phyloP scores from a whole-genome alignment of 768 basidiomycete genomes.

The Lactarius vividus region DNA sequence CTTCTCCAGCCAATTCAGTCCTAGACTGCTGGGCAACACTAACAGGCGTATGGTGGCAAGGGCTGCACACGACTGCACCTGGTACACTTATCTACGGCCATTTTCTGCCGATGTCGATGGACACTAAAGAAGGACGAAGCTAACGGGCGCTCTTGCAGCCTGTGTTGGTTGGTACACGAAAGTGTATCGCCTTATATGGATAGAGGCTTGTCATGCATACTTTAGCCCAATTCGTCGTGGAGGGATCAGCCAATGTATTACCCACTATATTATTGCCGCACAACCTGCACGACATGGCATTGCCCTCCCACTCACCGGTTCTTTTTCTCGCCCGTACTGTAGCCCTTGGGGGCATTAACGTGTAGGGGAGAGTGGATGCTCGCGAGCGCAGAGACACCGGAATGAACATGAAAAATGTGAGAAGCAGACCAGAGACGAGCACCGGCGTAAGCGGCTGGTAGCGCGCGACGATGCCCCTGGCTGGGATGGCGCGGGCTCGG shows the following conservation, averaged over 20 bases:
- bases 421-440: conserved; percentile 61
- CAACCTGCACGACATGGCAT: conserved; percentile 8
- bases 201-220: conserved; percentile 5
- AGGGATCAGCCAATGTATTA: conserved; percentile 22
- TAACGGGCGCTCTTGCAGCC: no score
- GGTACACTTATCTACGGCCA: no score
- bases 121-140: no score
- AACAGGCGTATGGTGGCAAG: no score
- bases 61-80: no score
- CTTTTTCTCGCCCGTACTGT: conserved; percentile 71
- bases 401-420: conserved; percentile 63
- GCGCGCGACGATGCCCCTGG: conserved; percentile 62
- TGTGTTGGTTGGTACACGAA: no score
- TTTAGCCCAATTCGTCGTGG: conserved; percentile 20
- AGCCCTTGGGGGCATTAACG: conserved; percentile 63
- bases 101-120: no score
- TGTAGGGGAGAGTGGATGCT: conserved; percentile 71
- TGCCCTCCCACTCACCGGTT: conserved; percentile 48
- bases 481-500: conserved; percentile 32
- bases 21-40: no score
- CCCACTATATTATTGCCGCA: conserved; percentile 21
- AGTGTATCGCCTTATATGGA: no score
- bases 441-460: conserved; percentile 79
- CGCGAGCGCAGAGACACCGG: conserved; percentile 69
- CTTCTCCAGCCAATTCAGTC: no score